Evolutionary conservation across 208 protist species (phyloP), one percentile per base, ranked within the genome.

Genomic region (Vickermania spadyakhi): DNA sequence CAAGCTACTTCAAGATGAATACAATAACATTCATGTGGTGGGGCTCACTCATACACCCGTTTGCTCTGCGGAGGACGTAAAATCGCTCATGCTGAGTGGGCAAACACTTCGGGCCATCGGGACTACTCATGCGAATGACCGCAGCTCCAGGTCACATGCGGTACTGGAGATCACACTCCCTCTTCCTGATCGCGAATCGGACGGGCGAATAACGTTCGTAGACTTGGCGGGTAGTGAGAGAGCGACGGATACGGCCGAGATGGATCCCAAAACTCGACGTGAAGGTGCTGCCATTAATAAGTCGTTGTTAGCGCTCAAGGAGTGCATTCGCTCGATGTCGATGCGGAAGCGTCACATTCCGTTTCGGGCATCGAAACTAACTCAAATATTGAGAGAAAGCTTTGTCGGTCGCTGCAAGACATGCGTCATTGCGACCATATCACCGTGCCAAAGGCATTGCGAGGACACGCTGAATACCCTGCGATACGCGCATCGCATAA

Each of bases 211-310:
- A 28, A 98, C 91, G 1, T 97, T 99, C 66, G 97, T 99, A 26
- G 98, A 99, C 66, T 74, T 99, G 2, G 98, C 98, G 18, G 98
- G 98, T n/a, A 97, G 84, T 58, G 98, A 99, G 79, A 72, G 97
- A 29, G 96, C 85, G 5, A 86, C 89, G 0, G 97, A 99, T 65
- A 98, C 95, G 7, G 66, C 60, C 0, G 70, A 93, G 52, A 84
- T 72, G 26, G 89, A 98, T 62, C 66, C 76, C 2, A 84, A 93
- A 50, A 97, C 89, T 14, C 81, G 95, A 4, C 84, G 94, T 1
- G 92, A 97, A 55, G 94, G 94, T 1, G 94, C 97, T 23, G 92
- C 98, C 67, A 99, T 99, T 72, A 99, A 99, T 77, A 99, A 99
- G 71, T 96, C 81, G 2, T 73, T 99, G 4, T 76, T 99, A 14